These are phyloP conservation scores for Acrocalymma vagum DNA, from an alignment of 2,329 filamentous ascomycete genomes.

Conservation along the genomic window DNA sequence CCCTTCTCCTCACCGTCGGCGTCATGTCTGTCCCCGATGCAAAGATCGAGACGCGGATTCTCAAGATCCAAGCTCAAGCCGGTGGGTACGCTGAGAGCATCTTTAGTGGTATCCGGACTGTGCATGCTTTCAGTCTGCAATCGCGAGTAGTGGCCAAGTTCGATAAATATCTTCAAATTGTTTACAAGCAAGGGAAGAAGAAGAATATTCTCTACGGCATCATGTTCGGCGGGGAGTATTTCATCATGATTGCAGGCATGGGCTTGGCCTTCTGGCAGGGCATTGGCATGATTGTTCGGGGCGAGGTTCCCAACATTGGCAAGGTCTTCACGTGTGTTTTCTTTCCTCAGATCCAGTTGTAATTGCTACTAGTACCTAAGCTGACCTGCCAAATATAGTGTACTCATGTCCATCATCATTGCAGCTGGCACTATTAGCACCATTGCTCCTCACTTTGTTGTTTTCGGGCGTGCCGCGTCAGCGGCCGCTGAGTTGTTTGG, in stretches of 20 bases:
- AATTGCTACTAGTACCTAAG: too few relatives aligned
- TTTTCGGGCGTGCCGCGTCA: slow-evolving; percentile 20
- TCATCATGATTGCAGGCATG: slow-evolving; percentile 10
- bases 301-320: slow-evolving; percentile 61
- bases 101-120: slow-evolving; percentile 71
- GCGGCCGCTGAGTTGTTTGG: slow-evolving; percentile 19
- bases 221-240: slow-evolving; percentile 11
- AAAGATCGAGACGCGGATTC: slow-evolving; percentile 20
- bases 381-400: too few relatives aligned
- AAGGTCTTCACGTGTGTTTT: slow-evolving; percentile 66
- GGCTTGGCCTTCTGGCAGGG: slow-evolving; percentile 49
- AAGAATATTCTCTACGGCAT: slow-evolving; percentile 11
- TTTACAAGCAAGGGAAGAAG: slow-evolving; percentile 57
- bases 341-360: too few relatives aligned
- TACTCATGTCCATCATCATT: slow-evolving; percentile 86
- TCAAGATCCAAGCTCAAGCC: slow-evolving; percentile 12
- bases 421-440: slow-evolving; percentile 66
- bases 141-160: slow-evolving; percentile 85
- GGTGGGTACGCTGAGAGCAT: slow-evolving; percentile 10
- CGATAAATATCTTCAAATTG: slow-evolving; percentile 73
- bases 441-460: slow-evolving; percentile 16
- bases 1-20: slow-evolving; percentile 42
- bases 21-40: slow-evolving; percentile 17
- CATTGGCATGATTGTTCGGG: slow-evolving; percentile 60
- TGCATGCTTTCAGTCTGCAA: slow-evolving; percentile 88